phyloP scores from a whole-genome alignment of 2,329 filamentous ascomycete genomes.

The Colletotrichum sansevieriae region DNA sequence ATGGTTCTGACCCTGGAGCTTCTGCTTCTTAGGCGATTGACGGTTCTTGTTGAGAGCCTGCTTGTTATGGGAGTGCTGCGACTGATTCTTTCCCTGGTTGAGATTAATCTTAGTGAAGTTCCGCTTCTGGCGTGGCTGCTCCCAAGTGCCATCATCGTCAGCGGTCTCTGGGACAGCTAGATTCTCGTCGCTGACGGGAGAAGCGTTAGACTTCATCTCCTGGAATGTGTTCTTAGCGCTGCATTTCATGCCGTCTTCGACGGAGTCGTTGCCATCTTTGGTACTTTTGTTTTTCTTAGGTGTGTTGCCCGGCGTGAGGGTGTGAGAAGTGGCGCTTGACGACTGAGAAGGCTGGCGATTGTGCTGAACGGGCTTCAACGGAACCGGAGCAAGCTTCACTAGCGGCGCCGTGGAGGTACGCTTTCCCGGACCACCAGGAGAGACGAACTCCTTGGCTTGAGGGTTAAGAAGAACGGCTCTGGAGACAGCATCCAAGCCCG shows the following conservation, averaged over 20 bases:
- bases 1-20: slow-evolving; percentile 1
- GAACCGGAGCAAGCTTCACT: slow-evolving; percentile 29
- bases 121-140: slow-evolving; percentile 23
- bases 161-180: background rate
- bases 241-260: background rate
- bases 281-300: background rate
- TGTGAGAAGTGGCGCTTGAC: slow-evolving; percentile 27
- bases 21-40: slow-evolving; percentile 30
- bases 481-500: background rate
- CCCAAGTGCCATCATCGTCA: background rate
- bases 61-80: slow-evolving; percentile 14
- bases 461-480: slow-evolving; percentile 17
- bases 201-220: background rate
- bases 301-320: slow-evolving; percentile 21
- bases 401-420: too few relatives aligned
- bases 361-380: slow-evolving; percentile 11
- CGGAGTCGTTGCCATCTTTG: background rate
- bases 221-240: background rate
- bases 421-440: slow-evolving; percentile 4
- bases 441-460: slow-evolving; percentile 27
- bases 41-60: slow-evolving; percentile 22
- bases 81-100: slow-evolving; percentile 30
- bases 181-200: background rate
- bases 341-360: slow-evolving; percentile 18
- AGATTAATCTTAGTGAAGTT: slow-evolving; percentile 32